phyloP scores from a whole-genome alignment of 805 yeast species.

The Candida hungchunana region DNA sequence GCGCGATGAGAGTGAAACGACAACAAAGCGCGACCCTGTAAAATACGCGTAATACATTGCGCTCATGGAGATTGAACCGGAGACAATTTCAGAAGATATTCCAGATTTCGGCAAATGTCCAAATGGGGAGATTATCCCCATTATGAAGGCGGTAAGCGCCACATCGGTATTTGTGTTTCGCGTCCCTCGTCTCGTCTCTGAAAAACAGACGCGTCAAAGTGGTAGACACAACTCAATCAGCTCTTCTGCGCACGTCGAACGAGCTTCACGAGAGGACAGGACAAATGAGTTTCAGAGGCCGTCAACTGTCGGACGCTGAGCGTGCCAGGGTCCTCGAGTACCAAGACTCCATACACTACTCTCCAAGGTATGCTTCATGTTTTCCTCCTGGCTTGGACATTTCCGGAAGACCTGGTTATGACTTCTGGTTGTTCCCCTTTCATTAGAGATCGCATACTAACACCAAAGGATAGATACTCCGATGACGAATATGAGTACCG shows the following conservation, averaged over 20 bases:
- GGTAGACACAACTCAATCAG: neutral
- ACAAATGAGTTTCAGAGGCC: slow-evolving; percentile 42
- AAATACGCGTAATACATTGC: no score
- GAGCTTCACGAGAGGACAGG: no score
- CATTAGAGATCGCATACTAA: no score
- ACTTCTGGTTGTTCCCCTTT: no score
- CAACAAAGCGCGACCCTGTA: no score
- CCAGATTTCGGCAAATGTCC: no score
- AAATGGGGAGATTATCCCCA: no score
- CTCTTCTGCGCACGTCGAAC: no score
- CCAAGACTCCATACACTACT: slow-evolving; percentile 91
- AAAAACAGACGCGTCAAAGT: neutral
- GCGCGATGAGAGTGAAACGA: slow-evolving; percentile 9
- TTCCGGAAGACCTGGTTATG: no score
- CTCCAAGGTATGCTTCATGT: slow-evolving; percentile 62
- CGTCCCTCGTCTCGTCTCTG: neutral
- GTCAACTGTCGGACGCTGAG: slow-evolving; percentile 79
- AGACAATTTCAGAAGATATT: neutral
- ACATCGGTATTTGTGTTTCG: no score
- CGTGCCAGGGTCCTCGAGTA: slow-evolving; percentile 84
- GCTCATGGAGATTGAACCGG: neutral
- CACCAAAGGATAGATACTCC: slow-evolving; percentile 50
- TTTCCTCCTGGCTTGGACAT: no score
- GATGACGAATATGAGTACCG: slow-evolving; percentile 88
- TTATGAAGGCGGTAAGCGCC: no score